Percentiles rank a stretch among this genome's conserved stretches.
Evolutionary conservation across 495 filamentous ascomycete species (phyloP).

Genomic region (Arthonia radiata): DNA sequence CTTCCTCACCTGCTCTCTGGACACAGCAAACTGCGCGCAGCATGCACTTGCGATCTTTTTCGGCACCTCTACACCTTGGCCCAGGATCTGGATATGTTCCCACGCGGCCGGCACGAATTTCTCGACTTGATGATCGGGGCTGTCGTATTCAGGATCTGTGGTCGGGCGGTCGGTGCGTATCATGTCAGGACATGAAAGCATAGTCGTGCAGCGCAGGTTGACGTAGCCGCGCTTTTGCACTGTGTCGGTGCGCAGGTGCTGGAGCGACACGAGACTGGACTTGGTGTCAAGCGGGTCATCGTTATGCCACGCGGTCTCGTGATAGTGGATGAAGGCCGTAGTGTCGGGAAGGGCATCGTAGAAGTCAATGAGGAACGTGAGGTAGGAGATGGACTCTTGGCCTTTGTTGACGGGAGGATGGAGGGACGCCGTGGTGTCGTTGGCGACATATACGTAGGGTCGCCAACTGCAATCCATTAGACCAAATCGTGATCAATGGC

Average conservation of each 20-base stretch:
- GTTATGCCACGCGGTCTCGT: slow-evolving; percentile 44
- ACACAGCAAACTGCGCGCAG: slow-evolving; percentile 49
- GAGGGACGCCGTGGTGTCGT: slow-evolving; percentile 31
- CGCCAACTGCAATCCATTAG: no score
- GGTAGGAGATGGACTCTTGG: slow-evolving; percentile 52
- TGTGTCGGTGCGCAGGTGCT: slow-evolving; percentile 17
- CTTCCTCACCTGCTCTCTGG: slow-evolving; percentile 21
- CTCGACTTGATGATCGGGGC: slow-evolving; percentile 2
- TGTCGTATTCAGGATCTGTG: slow-evolving; percentile 10
- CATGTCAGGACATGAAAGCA: slow-evolving; percentile 38
- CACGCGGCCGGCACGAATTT: slow-evolving; percentile 1
- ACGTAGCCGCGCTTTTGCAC: slow-evolving; percentile 22
- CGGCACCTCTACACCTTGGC: slow-evolving; percentile 17
- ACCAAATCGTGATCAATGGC: no score
- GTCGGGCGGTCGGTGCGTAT: slow-evolving; percentile 29
- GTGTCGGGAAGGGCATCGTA: slow-evolving; percentile 45
- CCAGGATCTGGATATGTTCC: slow-evolving; percentile 6
- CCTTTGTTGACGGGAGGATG: slow-evolving; percentile 53
- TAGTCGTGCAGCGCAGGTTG: slow-evolving; percentile 26
- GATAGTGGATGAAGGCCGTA: slow-evolving; percentile 43
- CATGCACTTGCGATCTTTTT: slow-evolving; percentile 29
- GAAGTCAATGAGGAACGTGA: slow-evolving; percentile 49
- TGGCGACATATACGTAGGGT: slow-evolving; percentile 42
- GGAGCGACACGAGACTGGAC: no score
- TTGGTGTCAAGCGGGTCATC: slow-evolving; percentile 20